A percentile compares a stretch with the other conserved stretches of the same genome.
Evolutionary conservation across 1,139 yeast genomes (phyloP).

Genomic region (Blastobotrys ciferrii): DNA sequence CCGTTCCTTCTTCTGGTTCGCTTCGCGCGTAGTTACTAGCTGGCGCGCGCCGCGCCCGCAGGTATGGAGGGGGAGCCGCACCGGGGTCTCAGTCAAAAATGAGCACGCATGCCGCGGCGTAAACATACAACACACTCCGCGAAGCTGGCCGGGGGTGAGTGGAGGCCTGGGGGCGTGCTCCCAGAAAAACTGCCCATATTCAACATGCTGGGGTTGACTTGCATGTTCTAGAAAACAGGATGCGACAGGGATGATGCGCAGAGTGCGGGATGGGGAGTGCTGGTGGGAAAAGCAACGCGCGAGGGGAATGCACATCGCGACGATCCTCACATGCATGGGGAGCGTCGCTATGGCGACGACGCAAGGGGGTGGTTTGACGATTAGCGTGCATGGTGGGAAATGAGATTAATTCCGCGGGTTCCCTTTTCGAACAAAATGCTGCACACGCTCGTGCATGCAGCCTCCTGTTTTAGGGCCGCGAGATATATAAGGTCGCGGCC

Average conservation of each 20-base stretch:
- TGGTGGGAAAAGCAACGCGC: background rate
- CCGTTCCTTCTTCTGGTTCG: background rate
- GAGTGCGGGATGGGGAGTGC: background rate
- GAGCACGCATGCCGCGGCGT: background rate
- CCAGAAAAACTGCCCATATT: background rate
- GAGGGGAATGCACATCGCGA: background rate
- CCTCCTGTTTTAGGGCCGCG: background rate
- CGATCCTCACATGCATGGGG: background rate
- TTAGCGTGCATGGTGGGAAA: background rate
- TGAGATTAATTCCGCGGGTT: slow-evolving; percentile 6
- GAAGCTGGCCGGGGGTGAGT: no score
- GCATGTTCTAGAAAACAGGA: background rate
- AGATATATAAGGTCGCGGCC: no score
- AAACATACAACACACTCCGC: background rate
- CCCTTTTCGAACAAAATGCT: slow-evolving; percentile 9
- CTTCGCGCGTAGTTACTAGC: background rate
- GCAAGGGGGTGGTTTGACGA: slow-evolving; percentile 9
- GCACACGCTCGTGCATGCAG: slow-evolving; percentile 4
- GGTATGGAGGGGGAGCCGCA: background rate
- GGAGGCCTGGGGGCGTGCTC: background rate
- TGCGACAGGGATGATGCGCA: background rate
- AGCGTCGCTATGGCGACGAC: slow-evolving; percentile 3
- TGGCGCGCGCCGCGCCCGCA: background rate
- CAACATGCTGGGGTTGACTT: background rate
- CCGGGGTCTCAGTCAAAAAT: background rate